Evolutionary conservation across 768 basidiomycete species (phyloP).

Genomic region (Symmetrospora coprosmae): DNA sequence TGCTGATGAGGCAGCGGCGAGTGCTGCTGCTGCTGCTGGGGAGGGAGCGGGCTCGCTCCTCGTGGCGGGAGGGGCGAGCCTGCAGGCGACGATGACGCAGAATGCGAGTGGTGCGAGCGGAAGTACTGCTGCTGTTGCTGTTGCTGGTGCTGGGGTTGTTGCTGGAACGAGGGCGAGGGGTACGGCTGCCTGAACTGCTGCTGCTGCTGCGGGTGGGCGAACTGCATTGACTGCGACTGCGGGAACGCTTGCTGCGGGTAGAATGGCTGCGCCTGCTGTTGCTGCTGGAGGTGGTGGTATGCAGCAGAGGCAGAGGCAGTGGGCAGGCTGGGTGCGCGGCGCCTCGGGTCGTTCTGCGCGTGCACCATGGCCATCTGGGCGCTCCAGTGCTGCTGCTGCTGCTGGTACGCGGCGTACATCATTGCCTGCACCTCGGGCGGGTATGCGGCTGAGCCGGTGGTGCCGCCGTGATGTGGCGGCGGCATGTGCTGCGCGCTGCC

Average conservation of each 20-base stretch:
- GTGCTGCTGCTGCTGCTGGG: neutral
- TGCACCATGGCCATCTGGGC: slow-evolving; percentile 2
- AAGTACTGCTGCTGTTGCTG: slow-evolving; percentile 1
- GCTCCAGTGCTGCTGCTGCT: slow-evolving; percentile 17
- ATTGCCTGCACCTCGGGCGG: no score
- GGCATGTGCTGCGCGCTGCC: no score
- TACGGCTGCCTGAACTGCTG: neutral
- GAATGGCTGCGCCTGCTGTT: neutral
- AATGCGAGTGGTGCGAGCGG: no score
- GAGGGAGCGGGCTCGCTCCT: no score
- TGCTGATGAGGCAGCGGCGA: neutral
- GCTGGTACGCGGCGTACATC: slow-evolving; percentile 17
- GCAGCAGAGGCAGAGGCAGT: neutral
- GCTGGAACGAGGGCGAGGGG: neutral
- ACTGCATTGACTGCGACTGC: neutral
- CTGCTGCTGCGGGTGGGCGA: neutral
- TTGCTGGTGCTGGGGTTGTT: neutral
- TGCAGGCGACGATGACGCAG: no score
- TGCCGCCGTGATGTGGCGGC: no score
- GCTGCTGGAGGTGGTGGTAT: neutral
- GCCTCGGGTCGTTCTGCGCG: slow-evolving; percentile 8
- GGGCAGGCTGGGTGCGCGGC: neutral
- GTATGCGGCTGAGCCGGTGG: no score
- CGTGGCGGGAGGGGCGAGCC: no score
- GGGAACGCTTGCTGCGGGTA: neutral